Percentiles rank a stretch among this genome's conserved stretches.
phyloP scores from a whole-genome alignment of 352 stramenopile genomes.

The Halophytophthora batemanensis region DNA sequence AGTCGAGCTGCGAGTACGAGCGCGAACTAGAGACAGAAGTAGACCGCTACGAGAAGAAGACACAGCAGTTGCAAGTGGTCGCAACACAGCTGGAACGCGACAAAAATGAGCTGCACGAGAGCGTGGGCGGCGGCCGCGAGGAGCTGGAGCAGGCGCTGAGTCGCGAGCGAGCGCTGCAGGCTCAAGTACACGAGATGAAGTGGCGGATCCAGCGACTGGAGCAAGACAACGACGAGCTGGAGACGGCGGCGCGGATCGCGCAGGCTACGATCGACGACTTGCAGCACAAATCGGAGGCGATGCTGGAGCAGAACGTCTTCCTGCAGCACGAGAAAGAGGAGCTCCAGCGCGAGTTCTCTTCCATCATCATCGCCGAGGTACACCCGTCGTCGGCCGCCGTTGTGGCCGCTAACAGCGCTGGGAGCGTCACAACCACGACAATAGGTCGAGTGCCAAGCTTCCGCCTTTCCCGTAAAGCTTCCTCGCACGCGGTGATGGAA shows the following conservation, averaged over 20 bases:
- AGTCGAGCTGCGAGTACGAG: slow-evolving; percentile 75
- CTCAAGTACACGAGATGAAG: slow-evolving; percentile 52
- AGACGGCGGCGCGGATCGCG: slow-evolving; percentile 54
- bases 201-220: slow-evolving; percentile 64
- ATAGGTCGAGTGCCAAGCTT: slow-evolving; percentile 11
- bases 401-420: slow-evolving; percentile 1
- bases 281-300: slow-evolving; percentile 47
- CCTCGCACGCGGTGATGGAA: slow-evolving; percentile 16
- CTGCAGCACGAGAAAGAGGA: slow-evolving; percentile 68
- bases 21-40: slow-evolving; percentile 63
- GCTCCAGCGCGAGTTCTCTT: slow-evolving; percentile 24
- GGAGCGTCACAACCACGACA: neutral
- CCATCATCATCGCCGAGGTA: slow-evolving; percentile 31
- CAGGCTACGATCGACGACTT: slow-evolving; percentile 61
- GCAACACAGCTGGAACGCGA: slow-evolving; percentile 28
- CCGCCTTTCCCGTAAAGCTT: slow-evolving; percentile 32
- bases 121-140: slow-evolving; percentile 10
- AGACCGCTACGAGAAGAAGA: slow-evolving; percentile 50
- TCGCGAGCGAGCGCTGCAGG: slow-evolving; percentile 32
- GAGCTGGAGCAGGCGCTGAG: slow-evolving; percentile 25
- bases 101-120: slow-evolving; percentile 18
- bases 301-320: slow-evolving; percentile 71
- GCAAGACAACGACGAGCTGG: slow-evolving; percentile 69
- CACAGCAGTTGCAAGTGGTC: slow-evolving; percentile 16
- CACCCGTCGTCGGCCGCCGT: slow-evolving; percentile 15